A percentile compares a stretch with the other conserved stretches of the same genome.
Evolutionary conservation across 768 basidiomycete species (phyloP).

Genomic region (Krasilnikovozyma curviuscula): DNA sequence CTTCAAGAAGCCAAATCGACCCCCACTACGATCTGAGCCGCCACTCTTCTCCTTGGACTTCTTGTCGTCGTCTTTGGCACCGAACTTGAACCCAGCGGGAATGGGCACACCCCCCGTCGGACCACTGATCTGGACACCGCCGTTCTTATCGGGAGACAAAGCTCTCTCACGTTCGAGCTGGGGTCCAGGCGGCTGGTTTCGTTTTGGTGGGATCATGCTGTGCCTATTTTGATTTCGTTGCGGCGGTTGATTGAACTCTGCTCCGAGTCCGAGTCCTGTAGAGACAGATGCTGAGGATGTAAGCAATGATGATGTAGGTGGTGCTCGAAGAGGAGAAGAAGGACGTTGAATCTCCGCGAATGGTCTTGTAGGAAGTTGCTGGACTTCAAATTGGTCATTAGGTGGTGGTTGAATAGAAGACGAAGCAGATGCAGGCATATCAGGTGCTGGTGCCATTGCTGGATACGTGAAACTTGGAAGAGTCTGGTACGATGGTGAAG

Average conservation of each 20-base stretch:
- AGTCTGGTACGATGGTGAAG: no score
- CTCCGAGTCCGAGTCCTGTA: no score
- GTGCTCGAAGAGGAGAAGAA: neutral
- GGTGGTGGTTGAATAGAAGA: no score
- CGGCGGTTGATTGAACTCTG: neutral
- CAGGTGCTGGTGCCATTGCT: neutral
- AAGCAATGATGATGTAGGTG: neutral
- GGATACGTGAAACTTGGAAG: no score
- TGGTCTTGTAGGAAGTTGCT: no score
- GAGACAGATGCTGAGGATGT: no score
- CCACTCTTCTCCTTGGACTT: constrained; percentile 82
- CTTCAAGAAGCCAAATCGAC: neutral
- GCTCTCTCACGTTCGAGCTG: neutral
- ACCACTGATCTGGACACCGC: constrained; percentile 51
- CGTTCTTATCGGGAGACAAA: neutral
- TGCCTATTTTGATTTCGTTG: neutral
- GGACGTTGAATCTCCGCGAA: no score
- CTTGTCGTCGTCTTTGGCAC: constrained; percentile 38
- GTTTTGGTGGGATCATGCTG: neutral
- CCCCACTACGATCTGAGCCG: constrained; percentile 15
- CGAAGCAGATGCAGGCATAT: no score
- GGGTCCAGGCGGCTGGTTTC: neutral
- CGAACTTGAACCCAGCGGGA: constrained; percentile 78
- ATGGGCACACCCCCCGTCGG: constrained; percentile 70
- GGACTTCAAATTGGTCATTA: no score